Percentiles rank a stretch among this genome's conserved stretches.
These are phyloP conservation scores for Termitomyces eurrhizus DNA, from an alignment of 768 basidiomycete genomes.

Conservation along the genomic window DNA sequence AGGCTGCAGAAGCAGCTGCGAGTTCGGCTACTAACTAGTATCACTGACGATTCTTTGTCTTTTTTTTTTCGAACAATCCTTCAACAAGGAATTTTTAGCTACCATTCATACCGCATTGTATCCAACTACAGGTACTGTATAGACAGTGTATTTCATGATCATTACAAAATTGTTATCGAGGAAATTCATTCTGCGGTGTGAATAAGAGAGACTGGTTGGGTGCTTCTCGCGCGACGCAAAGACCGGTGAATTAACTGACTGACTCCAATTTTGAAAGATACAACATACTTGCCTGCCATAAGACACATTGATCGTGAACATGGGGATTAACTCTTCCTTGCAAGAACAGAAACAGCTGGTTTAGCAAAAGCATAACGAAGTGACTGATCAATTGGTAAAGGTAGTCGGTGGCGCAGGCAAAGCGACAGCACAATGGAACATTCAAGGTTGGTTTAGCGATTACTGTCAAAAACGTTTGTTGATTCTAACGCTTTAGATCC, in stretches of 20 bases:
- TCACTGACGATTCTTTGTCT: background rate
- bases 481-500: too few relatives aligned
- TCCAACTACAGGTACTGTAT: slow-evolving; percentile 36
- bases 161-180: background rate
- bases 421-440: background rate
- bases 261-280: background rate
- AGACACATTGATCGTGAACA: background rate
- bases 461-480: too few relatives aligned
- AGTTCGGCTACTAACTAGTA: background rate
- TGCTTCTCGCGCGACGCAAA: background rate
- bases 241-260: background rate
- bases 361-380: background rate
- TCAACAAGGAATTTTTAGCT: slow-evolving; percentile 29
- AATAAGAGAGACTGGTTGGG: background rate
- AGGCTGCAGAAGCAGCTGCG: slow-evolving; percentile 61
- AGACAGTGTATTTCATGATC: background rate
- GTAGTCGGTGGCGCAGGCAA: background rate
- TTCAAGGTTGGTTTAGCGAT: background rate
- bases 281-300: background rate
- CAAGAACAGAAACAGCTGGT: background rate
- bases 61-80: slow-evolving; percentile 13
- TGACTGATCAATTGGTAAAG: background rate
- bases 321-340: background rate
- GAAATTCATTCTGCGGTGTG: background rate
- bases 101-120: slow-evolving; percentile 27